Base-by-base conservation (phyloP, 768 basidiomycete genomes). In the Gloeostereum incarnatum region DNA sequence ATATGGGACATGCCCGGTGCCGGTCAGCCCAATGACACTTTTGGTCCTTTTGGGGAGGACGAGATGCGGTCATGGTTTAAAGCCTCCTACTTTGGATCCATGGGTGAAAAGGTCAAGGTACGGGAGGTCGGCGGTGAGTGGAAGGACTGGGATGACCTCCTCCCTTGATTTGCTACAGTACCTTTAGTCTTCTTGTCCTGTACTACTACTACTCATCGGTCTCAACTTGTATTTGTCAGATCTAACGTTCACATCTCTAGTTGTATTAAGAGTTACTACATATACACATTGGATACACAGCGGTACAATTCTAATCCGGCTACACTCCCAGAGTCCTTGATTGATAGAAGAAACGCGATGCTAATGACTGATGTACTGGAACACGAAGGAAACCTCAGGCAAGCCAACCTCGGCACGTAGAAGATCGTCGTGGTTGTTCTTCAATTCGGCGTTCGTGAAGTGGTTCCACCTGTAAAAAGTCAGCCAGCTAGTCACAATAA, bases 281-380 rank as follows among this genome's bases (percentile, higher is more conserved):
- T n/a, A n/a, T n/a, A n/a, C n/a, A n/a, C n/a, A n/a, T n/a, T n/a
- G n/a, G n/a, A n/a, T n/a, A n/a, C n/a, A n/a, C n/a, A n/a, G n/a
- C n/a, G n/a, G n/a, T n/a, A n/a, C n/a, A n/a, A n/a, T n/a, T n/a
- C n/a, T n/a, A n/a, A n/a, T n/a, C n/a, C n/a, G n/a, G n/a, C n/a
- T n/a, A n/a, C n/a, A n/a, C n/a, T n/a, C n/a, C n/a, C 31, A 20
- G 11, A 23, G 18, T 35, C 34, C 26, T 25, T 41, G 34, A 24
- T 18, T 34, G 22, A n/a, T 31, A 39, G 26, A 11, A 27, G 23
- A 31, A 33, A 33, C 19, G 9, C 8, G 32, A 26, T n/a, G n/a
- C 51, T 73, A 90, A 56, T 91, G 88, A 57, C 88, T 91, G 56
- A 91, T 81, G 55, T 92, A 96, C 56, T 98, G 94, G 66, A 94